These are phyloP conservation scores for Apodospora peruviana DNA, from an alignment of 495 filamentous ascomycete genomes.

Conservation along the genomic window DNA sequence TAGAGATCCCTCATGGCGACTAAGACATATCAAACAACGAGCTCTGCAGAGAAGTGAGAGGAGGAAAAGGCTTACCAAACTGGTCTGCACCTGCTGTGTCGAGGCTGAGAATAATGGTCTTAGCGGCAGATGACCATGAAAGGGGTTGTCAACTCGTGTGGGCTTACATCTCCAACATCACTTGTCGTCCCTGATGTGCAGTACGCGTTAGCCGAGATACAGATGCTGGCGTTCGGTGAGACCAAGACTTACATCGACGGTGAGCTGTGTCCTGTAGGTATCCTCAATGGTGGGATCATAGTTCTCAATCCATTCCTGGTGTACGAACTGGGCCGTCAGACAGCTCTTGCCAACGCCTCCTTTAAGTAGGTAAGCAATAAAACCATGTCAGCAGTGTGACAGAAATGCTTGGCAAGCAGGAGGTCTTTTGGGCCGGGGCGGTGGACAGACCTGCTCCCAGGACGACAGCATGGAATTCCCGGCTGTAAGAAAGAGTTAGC, in stretches of 20 bases:
- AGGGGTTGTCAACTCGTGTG: background rate
- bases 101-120: slow-evolving; percentile 60
- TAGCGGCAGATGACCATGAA: too few relatives aligned
- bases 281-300: slow-evolving; percentile 98
- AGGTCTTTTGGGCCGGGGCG: background rate
- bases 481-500: slow-evolving; percentile 9
- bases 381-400: slow-evolving; percentile 23
- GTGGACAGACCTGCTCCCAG: slow-evolving; percentile 27
- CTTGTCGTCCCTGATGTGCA: slow-evolving; percentile 73
- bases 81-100: slow-evolving; percentile 98
- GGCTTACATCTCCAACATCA: slow-evolving; percentile 86
- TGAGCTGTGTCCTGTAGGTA: slow-evolving; percentile 89
- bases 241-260: slow-evolving; percentile 73
- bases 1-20: slow-evolving; percentile 77
- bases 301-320: slow-evolving; percentile 98
- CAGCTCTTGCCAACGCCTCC: slow-evolving; percentile 98
- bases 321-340: slow-evolving; percentile 97
- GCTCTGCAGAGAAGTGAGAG: too few relatives aligned
- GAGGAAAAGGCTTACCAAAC: slow-evolving; percentile 67
- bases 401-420: slow-evolving; percentile 3
- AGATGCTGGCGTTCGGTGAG: background rate
- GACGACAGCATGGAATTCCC: slow-evolving; percentile 31
- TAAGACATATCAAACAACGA: slow-evolving; percentile 17
- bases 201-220: background rate
- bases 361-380: slow-evolving; percentile 31